Conservation (phyloP, 2,329 filamentous ascomycete genomes). For the Pseudocercospora pini-densiflorae region DNA sequence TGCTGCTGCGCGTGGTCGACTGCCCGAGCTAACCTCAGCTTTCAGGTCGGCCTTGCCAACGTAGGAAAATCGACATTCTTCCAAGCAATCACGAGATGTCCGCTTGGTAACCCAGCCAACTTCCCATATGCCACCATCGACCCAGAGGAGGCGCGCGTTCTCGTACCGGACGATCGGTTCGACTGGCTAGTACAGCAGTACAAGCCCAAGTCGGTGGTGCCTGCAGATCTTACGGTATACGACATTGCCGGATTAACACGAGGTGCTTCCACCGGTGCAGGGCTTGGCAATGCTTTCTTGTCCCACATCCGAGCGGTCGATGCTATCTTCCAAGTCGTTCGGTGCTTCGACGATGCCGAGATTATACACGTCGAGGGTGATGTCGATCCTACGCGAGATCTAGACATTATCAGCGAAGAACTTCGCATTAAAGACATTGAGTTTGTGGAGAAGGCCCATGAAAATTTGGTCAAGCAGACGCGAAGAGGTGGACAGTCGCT, state of each 20-base stretch:
- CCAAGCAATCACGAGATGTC: slow-evolving; percentile 98
- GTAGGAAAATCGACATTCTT: slow-evolving; percentile 99
- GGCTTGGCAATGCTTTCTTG: slow-evolving; percentile 96
- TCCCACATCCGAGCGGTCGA: slow-evolving; percentile 87
- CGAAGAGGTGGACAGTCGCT: slow-evolving; percentile 90
- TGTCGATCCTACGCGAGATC: slow-evolving; percentile 90
- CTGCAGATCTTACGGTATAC: slow-evolving; percentile 96
- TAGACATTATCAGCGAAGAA: slow-evolving; percentile 97
- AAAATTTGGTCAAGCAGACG: slow-evolving; percentile 92
- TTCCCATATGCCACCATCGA: slow-evolving; percentile 99
- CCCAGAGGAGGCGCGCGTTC: slow-evolving; percentile 95
- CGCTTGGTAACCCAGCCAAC: slow-evolving; percentile 97
- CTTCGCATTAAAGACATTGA: slow-evolving; percentile 98
- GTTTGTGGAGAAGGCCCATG: slow-evolving; percentile 94
- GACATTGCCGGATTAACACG: slow-evolving; percentile 97
- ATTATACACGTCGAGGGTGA: slow-evolving; percentile 99
- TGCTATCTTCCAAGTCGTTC: slow-evolving; percentile 47
- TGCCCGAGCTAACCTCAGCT: slow-evolving; percentile 48
- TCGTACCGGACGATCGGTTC: slow-evolving; percentile 94
- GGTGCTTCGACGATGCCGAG: slow-evolving; percentile 86
- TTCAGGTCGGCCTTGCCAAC: slow-evolving; percentile 94
- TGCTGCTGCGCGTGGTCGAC: slow-evolving; percentile 36
- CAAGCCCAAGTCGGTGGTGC: slow-evolving; percentile 96
- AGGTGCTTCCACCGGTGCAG: slow-evolving; percentile 94
- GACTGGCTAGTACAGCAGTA: slow-evolving; percentile 97